A percentile compares a stretch with the other conserved stretches of the same genome.
These are phyloP conservation scores for Jaltomata sinuosa DNA, from an alignment of 257 asterid species.

Conservation along the genomic window DNA sequence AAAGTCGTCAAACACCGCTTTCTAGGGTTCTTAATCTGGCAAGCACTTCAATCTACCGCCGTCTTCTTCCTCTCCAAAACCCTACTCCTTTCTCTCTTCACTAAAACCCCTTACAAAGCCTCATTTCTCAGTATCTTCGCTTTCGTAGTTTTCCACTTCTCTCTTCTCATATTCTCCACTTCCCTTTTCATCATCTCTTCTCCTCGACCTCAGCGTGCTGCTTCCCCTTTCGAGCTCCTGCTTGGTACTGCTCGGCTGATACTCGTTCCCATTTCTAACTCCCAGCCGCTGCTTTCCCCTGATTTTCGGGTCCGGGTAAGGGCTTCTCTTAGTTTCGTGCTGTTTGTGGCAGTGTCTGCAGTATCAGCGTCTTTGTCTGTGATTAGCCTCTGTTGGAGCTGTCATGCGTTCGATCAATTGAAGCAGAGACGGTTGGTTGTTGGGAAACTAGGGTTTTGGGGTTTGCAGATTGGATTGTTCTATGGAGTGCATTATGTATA, in stretches of 20 bases:
- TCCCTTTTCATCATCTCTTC: slow-evolving; percentile 63
- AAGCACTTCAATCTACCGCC: slow-evolving; percentile 51
- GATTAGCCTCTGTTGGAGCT: slow-evolving; percentile 53
- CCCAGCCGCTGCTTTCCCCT: slow-evolving; percentile 15
- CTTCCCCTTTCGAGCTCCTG: slow-evolving; percentile 47
- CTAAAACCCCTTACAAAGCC: slow-evolving; percentile 23
- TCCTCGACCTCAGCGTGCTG: slow-evolving; percentile 47
- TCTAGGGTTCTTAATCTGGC: slow-evolving; percentile 79
- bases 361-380: slow-evolving; percentile 35
- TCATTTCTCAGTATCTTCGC: slow-evolving; percentile 26
- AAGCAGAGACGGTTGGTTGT: slow-evolving; percentile 17
- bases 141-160: slow-evolving; percentile 48
- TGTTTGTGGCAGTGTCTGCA: slow-evolving; percentile 47
- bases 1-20: slow-evolving; percentile 56
- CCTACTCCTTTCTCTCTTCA: slow-evolving; percentile 41
- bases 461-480: slow-evolving; percentile 48
- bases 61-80: slow-evolving; percentile 41
- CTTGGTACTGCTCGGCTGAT: slow-evolving; percentile 38
- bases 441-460: slow-evolving; percentile 57
- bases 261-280: slow-evolving; percentile 36
- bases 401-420: slow-evolving; percentile 20
- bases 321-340: slow-evolving; percentile 51
- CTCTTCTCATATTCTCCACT: slow-evolving; percentile 43
- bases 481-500: slow-evolving; percentile 63
- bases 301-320: slow-evolving; percentile 34